phyloP scores from a whole-genome alignment of 495 filamentous ascomycete genomes.

The Aspergillus homomorphus region DNA sequence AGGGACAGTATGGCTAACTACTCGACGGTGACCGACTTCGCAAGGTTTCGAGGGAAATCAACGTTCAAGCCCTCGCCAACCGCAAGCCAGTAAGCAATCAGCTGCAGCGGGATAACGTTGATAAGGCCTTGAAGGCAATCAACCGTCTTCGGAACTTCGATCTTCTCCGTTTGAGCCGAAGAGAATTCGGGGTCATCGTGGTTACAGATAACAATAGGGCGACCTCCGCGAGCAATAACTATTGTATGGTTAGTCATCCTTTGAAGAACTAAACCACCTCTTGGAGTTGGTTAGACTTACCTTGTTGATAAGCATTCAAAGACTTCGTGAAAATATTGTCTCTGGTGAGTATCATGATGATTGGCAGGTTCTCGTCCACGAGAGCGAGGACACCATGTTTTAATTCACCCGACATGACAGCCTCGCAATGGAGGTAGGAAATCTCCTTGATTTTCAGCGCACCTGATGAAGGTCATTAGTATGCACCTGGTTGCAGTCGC shows the following conservation, averaged over 20 bases:
- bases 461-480: conserved; percentile 39
- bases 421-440: conserved; percentile 98
- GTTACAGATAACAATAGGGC: conserved; percentile 98
- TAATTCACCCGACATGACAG: conserved; percentile 98
- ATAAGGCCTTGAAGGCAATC: conserved; percentile 93
- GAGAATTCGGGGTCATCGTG: conserved; percentile 84
- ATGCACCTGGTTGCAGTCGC: not conserved
- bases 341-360: conserved; percentile 98
- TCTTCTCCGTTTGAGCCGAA: conserved; percentile 83
- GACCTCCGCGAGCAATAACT: conserved; percentile 91
- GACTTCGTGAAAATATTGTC: conserved; percentile 96
- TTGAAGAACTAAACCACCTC: not conserved
- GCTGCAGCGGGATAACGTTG: conserved; percentile 95
- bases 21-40: conserved; percentile 98
- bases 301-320: conserved; percentile 97
- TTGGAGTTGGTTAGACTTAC: conserved; percentile 44
- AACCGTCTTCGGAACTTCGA: conserved; percentile 93
- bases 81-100: conserved; percentile 98
- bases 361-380: conserved; percentile 95
- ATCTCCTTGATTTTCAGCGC: conserved; percentile 99
- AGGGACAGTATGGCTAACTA: no score
- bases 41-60: conserved; percentile 95
- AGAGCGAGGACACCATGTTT: conserved; percentile 97
- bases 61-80: conserved; percentile 94
- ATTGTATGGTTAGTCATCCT: conserved; percentile 16